Evolutionary conservation across 1,284 basidiomycete species (phyloP).

Genomic region (Rhodotorula sp.): DNA sequence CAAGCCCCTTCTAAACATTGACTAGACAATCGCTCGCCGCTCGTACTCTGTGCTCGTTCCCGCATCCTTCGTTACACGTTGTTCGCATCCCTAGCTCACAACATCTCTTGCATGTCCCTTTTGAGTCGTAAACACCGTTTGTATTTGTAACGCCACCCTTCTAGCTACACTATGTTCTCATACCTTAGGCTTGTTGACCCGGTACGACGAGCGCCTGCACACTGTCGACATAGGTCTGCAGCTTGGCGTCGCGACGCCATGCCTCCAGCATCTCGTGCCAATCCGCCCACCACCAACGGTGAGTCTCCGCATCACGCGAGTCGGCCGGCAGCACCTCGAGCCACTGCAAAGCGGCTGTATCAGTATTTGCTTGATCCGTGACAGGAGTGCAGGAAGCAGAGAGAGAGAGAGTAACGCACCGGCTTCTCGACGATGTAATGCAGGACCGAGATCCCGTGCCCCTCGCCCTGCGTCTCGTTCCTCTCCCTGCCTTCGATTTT

Average conservation of each 20-base stretch:
- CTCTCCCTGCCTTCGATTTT: constrained; percentile 5
- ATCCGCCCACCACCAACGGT: constrained; percentile 17
- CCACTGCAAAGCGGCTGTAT: neutral
- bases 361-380: neutral
- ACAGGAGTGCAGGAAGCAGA: no score
- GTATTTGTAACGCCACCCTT: neutral
- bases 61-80: neutral
- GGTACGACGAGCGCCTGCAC: neutral
- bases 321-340: neutral
- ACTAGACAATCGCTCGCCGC: constrained; percentile 28
- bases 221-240: neutral
- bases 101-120: neutral
- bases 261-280: constrained; percentile 1
- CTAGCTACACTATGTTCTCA: no score
- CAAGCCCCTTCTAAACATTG: constrained; percentile 68
- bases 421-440: constrained; percentile 24
- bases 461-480: neutral
- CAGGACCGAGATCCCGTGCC: constrained; percentile 6
- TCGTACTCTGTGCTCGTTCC: no score
- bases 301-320: constrained; percentile 11
- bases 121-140: neutral
- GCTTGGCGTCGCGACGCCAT: neutral
- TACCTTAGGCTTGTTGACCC: neutral
- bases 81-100: constrained; percentile 1
- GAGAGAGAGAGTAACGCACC: neutral